A percentile compares a stretch with the other conserved stretches of the same genome.
Conservation (phyloP, 1,284 basidiomycete species). For the Mycosarcoma maydis region DNA sequence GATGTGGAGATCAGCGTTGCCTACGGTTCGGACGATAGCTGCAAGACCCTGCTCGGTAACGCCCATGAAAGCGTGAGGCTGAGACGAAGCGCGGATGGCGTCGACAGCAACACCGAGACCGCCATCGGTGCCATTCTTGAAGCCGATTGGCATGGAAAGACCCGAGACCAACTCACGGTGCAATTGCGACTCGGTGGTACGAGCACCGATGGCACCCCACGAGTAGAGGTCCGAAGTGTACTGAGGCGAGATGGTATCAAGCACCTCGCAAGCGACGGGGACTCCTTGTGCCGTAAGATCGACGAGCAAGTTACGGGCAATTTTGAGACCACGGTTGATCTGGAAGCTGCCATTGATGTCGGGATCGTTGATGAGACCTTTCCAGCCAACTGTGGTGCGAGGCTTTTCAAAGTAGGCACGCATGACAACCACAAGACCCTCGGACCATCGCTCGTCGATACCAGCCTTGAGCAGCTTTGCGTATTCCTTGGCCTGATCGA, state of each 20-base stretch:
- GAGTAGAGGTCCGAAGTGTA: conserved; percentile 78
- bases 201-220: conserved; percentile 97
- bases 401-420: conserved; percentile 90
- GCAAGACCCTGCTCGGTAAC: conserved; percentile 74
- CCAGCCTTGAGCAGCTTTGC: conserved; percentile 70
- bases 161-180: conserved; percentile 67
- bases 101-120: conserved; percentile 69
- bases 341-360: conserved; percentile 92
- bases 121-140: conserved; percentile 99
- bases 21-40: conserved; percentile 92
- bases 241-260: conserved; percentile 73
- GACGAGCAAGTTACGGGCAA: conserved; percentile 86
- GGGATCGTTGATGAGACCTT: conserved; percentile 78
- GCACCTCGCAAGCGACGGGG: conserved; percentile 91
- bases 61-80: conserved; percentile 66
- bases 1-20: conserved; percentile 72
- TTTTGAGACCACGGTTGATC: conserved; percentile 86
- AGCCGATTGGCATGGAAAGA: conserved; percentile 72
- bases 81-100: conserved; percentile 62
- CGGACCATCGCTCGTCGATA: conserved; percentile 67
- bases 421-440: conserved; percentile 90
- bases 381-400: conserved; percentile 79
- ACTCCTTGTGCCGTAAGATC: conserved; percentile 88
- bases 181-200: conserved; percentile 78
- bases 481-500: conserved; percentile 89